Evolutionary conservation across 352 stramenopile genomes (phyloP).

Genomic region (Phytophthora fragariae): DNA sequence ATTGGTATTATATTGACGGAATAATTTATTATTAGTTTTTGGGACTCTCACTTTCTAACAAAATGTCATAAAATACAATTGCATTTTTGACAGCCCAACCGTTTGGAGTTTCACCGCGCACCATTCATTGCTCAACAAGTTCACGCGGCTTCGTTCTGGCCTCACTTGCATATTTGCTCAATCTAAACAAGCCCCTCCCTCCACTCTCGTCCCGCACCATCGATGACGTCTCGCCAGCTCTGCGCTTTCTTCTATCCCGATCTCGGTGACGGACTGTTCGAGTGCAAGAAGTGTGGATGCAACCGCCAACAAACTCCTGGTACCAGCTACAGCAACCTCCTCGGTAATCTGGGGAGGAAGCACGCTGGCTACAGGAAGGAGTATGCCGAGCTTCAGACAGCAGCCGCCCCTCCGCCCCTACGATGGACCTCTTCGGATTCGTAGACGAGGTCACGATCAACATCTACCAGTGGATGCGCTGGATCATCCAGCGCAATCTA

Average conservation of each 20-base stretch:
- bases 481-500: background rate
- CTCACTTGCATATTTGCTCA: background rate
- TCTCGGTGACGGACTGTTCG: background rate
- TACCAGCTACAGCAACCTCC: too few relatives aligned
- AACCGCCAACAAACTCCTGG: too few relatives aligned
- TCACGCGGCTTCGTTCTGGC: background rate
- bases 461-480: background rate
- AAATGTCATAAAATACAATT: background rate
- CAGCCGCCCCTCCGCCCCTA: too few relatives aligned
- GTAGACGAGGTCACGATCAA: background rate
- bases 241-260: background rate
- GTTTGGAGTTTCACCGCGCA: background rate
- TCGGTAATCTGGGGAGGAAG: too few relatives aligned
- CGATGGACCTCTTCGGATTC: background rate
- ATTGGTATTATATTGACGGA: too few relatives aligned
- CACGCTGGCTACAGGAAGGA: too few relatives aligned
- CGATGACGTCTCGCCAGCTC: background rate
- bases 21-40: too few relatives aligned
- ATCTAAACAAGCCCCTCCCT: background rate
- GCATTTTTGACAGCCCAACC: background rate
- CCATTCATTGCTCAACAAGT: background rate
- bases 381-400: too few relatives aligned
- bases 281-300: background rate
- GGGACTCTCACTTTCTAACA: too few relatives aligned
- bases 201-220: too few relatives aligned